phyloP scores from a whole-genome alignment of 495 filamentous ascomycete species.

The Podospora australis region DNA sequence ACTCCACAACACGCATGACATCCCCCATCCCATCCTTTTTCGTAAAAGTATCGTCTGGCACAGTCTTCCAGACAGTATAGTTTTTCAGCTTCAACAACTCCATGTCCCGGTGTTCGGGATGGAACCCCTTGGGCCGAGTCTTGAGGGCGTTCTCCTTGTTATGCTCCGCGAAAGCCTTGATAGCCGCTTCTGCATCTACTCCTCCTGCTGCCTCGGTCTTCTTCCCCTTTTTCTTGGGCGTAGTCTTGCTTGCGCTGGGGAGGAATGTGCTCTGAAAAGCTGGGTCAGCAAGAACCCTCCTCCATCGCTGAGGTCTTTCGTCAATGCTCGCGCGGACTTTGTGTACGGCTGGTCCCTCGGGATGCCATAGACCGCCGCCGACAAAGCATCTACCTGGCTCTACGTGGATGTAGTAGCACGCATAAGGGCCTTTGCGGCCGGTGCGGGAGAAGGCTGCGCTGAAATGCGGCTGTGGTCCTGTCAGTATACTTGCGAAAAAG shows the following conservation, averaged over 20 bases:
- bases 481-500: background rate
- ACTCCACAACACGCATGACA: conserved; percentile 33
- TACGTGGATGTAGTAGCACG: conserved; percentile 62
- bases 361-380: conserved; percentile 76
- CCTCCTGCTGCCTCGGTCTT: too few relatives aligned
- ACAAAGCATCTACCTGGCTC: conserved; percentile 40
- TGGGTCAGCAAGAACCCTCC: conserved; percentile 52
- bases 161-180: conserved; percentile 59
- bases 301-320: conserved; percentile 58
- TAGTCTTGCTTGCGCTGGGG: background rate
- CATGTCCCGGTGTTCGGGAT: conserved; percentile 65
- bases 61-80: conserved; percentile 60
- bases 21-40: conserved; percentile 45
- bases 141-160: conserved; percentile 73
- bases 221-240: conserved; percentile 33
- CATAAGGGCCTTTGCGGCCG: conserved; percentile 79
- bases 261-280: conserved; percentile 59
- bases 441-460: conserved; percentile 82
- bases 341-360: conserved; percentile 55
- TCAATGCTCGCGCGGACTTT: conserved; percentile 67
- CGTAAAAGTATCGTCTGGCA: conserved; percentile 50
- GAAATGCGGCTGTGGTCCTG: conserved; percentile 62
- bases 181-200: conserved; percentile 22
- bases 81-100: conserved; percentile 68
- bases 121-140: conserved; percentile 80